These are phyloP conservation scores for Trichomonascaceae sp. DNA, from an alignment of 1,139 yeast genomes.

Conservation along the genomic window DNA sequence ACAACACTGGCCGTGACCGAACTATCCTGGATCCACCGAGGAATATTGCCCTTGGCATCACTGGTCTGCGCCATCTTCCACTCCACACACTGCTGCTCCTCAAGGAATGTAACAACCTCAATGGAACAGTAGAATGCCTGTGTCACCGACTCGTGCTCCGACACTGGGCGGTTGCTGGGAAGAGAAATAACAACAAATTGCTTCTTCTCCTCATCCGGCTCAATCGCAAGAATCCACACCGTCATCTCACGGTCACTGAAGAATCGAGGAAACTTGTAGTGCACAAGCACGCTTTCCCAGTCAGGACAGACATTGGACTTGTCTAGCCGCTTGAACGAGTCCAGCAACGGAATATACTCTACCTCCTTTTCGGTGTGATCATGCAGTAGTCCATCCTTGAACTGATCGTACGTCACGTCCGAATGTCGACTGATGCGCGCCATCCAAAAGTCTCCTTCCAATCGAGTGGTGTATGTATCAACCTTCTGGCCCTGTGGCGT, in stretches of 20 bases:
- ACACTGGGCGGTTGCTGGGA: slow-evolving; percentile 26
- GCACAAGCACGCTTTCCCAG: slow-evolving; percentile 26
- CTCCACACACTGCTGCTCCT: slow-evolving; percentile 30
- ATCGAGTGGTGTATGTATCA: slow-evolving; percentile 25
- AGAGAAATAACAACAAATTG: slow-evolving; percentile 40
- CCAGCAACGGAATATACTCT: slow-evolving; percentile 16
- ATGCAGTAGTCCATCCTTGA: slow-evolving; percentile 18
- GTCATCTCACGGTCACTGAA: slow-evolving; percentile 41
- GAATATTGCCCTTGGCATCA: slow-evolving; percentile 55
- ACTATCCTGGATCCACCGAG: slow-evolving; percentile 47
- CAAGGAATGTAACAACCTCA: slow-evolving; percentile 35
- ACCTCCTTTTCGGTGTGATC: slow-evolving; percentile 28
- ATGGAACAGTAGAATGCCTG: slow-evolving; percentile 40
- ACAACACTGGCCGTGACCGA: slow-evolving; percentile 46
- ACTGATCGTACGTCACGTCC: slow-evolving; percentile 21
- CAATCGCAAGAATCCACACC: slow-evolving; percentile 38
- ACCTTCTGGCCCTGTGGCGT: slow-evolving; percentile 15
- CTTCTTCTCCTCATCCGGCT: slow-evolving; percentile 22
- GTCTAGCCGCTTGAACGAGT: slow-evolving; percentile 6
- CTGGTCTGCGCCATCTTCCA: slow-evolving; percentile 60
- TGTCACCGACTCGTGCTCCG: slow-evolving; percentile 14
- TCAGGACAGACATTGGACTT: slow-evolving; percentile 8
- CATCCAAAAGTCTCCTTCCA: slow-evolving; percentile 33
- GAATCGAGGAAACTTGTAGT: slow-evolving; percentile 39
- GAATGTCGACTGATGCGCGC: slow-evolving; percentile 32